phyloP scores from a whole-genome alignment of 2,329 filamentous ascomycete genomes.

The Aspergillus calidoustus region DNA sequence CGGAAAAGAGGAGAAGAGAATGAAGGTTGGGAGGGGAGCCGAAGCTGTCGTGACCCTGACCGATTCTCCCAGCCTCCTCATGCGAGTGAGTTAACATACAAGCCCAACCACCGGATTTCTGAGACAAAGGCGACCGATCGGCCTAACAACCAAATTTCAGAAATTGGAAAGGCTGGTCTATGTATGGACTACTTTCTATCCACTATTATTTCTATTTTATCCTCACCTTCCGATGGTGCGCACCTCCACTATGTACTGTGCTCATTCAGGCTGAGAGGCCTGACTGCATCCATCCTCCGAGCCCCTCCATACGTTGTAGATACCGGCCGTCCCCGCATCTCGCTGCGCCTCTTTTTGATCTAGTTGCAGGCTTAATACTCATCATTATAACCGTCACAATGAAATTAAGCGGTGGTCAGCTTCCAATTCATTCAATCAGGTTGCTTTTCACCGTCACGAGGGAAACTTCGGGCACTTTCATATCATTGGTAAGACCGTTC shows the following conservation, averaged over 20 bases:
- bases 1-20: constrained; percentile 21
- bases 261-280: not conserved
- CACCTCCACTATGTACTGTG: not conserved
- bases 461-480: not conserved
- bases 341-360: not conserved
- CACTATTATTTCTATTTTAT: not conserved
- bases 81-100: constrained; percentile 20
- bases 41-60: constrained; percentile 4
- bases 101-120: constrained; percentile 44
- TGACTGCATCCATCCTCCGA: not conserved
- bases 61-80: constrained; percentile 37
- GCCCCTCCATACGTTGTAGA: not conserved
- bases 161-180: constrained; percentile 13
- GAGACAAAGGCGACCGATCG: constrained; percentile 25
- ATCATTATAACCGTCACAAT: not conserved
- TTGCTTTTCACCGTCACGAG: constrained; percentile 2
- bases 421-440: constrained; percentile 4
- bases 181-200: not conserved
- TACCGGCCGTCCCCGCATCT: constrained; percentile 13
- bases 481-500: not conserved
- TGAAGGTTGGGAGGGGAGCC: constrained; percentile 22
- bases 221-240: no score
- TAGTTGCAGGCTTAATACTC: not conserved
- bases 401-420: not conserved
- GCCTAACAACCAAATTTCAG: constrained; percentile 2